phyloP scores from a whole-genome alignment of 768 basidiomycete genomes.

The Termitomyces sp. region DNA sequence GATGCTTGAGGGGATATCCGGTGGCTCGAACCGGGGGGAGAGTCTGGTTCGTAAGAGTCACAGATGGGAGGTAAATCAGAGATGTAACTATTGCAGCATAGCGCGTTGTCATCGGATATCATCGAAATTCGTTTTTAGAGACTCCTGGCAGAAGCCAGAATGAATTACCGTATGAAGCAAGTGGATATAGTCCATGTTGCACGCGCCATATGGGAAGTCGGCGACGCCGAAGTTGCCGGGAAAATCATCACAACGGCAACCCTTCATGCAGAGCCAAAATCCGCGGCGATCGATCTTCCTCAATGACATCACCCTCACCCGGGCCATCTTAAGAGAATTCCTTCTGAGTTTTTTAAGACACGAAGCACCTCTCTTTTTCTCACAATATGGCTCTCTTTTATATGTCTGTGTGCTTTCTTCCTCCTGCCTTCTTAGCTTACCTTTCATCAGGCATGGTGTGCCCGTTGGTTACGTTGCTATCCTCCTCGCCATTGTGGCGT shows the following conservation, averaged over 20 bases:
- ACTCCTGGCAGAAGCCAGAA: neutral
- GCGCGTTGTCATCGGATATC: too few species aligned
- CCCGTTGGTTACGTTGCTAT: conserved; percentile 61
- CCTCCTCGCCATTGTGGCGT: conserved; percentile 60
- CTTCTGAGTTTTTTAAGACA: neutral
- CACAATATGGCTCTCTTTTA: conserved; percentile 15
- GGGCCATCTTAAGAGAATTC: neutral
- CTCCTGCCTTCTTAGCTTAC: neutral
- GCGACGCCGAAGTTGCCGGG: neutral
- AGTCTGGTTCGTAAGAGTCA: too few species aligned
- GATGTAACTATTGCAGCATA: too few species aligned
- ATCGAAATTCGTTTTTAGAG: too few species aligned
- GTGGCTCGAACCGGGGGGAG: too few species aligned
- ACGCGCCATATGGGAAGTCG: neutral
- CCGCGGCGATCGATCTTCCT: neutral
- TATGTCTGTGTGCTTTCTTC: conserved; percentile 6
- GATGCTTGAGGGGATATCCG: too few species aligned
- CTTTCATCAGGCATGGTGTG: conserved; percentile 40
- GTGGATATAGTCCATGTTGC: neutral
- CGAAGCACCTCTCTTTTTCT: neutral
- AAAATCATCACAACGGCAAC: neutral
- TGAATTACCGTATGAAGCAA: neutral
- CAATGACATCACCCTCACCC: conserved; percentile 6
- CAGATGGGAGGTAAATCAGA: too few species aligned
- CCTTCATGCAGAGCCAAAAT: neutral